These are phyloP conservation scores for Aspergillus ruber DNA, from an alignment of 2,329 filamentous ascomycete genomes.

Conservation along the genomic window DNA sequence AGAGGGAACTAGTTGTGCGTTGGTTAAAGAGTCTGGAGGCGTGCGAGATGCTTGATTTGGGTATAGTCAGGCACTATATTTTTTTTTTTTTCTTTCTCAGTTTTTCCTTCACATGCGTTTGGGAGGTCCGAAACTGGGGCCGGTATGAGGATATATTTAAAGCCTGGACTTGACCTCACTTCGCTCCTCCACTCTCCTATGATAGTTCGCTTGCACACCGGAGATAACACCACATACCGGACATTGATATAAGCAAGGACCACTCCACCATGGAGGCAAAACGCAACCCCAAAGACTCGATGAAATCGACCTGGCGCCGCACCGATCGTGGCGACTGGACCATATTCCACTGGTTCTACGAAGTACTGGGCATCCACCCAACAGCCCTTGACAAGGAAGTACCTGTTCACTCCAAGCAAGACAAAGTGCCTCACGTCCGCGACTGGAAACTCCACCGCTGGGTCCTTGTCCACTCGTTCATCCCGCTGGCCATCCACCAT, in stretches of 20 bases:
- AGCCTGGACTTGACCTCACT: too few species aligned
- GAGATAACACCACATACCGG: too few species aligned
- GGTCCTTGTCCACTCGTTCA: constrained; percentile 16
- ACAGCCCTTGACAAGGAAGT: constrained; percentile 15
- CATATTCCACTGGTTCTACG: constrained; percentile 19
- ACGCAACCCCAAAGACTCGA: constrained; percentile 19
- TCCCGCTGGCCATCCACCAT: constrained; percentile 17
- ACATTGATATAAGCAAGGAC: too few species aligned
- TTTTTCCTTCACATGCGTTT: background rate
- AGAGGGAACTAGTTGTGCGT: background rate
- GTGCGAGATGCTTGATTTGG: background rate
- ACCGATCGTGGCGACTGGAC: constrained; percentile 18
- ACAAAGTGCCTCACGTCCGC: constrained; percentile 15
- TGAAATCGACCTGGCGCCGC: constrained; percentile 22
- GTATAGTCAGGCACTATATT: background rate
- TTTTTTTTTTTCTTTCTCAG: too few species aligned
- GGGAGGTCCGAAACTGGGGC: background rate
- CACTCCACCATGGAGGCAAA: constrained; percentile 5
- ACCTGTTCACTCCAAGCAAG: constrained; percentile 15
- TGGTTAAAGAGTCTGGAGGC: background rate
- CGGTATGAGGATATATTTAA: background rate
- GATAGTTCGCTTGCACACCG: too few species aligned
- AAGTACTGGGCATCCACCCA: constrained; percentile 18
- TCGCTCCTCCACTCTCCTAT: too few species aligned
- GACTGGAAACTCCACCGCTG: constrained; percentile 20